Base-by-base conservation (phyloP, 169 alveolate species). In the Cryptosporidium ryanae region DNA sequence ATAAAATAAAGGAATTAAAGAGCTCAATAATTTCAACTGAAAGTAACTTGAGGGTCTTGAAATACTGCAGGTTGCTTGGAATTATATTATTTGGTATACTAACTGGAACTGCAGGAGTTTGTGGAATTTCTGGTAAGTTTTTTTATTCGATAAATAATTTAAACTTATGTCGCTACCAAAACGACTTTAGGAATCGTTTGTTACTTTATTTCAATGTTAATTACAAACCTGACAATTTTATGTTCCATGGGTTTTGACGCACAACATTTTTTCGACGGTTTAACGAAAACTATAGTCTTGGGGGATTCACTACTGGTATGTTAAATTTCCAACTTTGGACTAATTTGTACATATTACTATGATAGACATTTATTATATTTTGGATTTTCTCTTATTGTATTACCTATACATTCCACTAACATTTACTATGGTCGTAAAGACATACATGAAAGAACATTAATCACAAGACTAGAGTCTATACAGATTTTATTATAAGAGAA, bases 291-390 rank as follows among this genome's bases (percentile, higher is more conserved):
- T 7, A 25, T 55, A 12, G 64, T 55, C 5, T 34, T 76, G n/a
- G 87, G 87, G 13, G 87, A 76, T 43, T 76, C 57, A 38, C 13
- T 76, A 10, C 38, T 76, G 57, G 87, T 76, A 76, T 57, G 87
- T 76, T 52, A 61, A 61, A 25, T 15, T 31, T 21, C 82, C 10
- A 32, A 65, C n/a, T 65, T 65, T 2, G 0, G n/a, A 32, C 25
- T 3, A 0, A 65, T 2, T 0, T 44, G 6, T 43, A 29, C 38
- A 76, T 12, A 59, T 31, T 7, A 38, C n/a, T 23, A 55, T 59
- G 18, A 5, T 38, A 76, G 87, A 76, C 65, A n/a, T 76, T 76
- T 61, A 18, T 76, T 27, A 21, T 76, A 21, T 76, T 59, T 29
- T 76, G 87, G 87, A 54, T 70, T 1, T 13, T 76, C 12, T 76